Evolutionary conservation across 2,329 filamentous ascomycete genomes (phyloP).

Genomic region (Ilyonectria robusta): DNA sequence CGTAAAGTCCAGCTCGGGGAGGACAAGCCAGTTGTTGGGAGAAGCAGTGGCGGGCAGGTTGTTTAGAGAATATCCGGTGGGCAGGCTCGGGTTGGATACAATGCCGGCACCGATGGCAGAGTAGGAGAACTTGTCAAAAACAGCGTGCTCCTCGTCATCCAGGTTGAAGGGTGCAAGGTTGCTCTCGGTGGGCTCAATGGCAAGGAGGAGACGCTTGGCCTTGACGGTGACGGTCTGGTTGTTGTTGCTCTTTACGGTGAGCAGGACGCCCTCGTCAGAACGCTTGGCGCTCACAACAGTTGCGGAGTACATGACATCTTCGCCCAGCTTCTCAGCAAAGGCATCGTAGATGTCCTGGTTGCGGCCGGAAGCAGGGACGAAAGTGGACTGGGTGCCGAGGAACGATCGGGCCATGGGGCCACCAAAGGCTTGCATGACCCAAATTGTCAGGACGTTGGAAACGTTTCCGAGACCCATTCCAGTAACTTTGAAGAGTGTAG

Average conservation of each 20-base stretch:
- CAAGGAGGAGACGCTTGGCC: conserved; percentile 54
- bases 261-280: conserved; percentile 38
- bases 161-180: conserved; percentile 53
- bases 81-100: conserved; percentile 47
- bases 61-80: conserved; percentile 35
- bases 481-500: conserved; percentile 56
- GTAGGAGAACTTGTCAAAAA: conserved; percentile 54
- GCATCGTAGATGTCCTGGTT: conserved; percentile 59
- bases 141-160: conserved; percentile 45
- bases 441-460: conserved; percentile 59
- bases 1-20: conserved; percentile 39
- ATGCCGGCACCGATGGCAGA: conserved; percentile 52
- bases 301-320: conserved; percentile 55
- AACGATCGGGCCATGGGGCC: conserved; percentile 53
- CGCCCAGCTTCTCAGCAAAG: conserved; percentile 52
- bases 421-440: conserved; percentile 60
- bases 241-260: conserved; percentile 46
- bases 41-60: conserved; percentile 42
- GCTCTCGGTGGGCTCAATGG: conserved; percentile 53
- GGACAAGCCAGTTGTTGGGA: conserved; percentile 39
- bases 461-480: conserved; percentile 62
- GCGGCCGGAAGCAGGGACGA: conserved; percentile 51
- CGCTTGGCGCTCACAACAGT: conserved; percentile 52
- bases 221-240: conserved; percentile 47
- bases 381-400: conserved; percentile 47